phyloP scores from a whole-genome alignment of 805 yeast species.

The Pichia ethanolica region DNA sequence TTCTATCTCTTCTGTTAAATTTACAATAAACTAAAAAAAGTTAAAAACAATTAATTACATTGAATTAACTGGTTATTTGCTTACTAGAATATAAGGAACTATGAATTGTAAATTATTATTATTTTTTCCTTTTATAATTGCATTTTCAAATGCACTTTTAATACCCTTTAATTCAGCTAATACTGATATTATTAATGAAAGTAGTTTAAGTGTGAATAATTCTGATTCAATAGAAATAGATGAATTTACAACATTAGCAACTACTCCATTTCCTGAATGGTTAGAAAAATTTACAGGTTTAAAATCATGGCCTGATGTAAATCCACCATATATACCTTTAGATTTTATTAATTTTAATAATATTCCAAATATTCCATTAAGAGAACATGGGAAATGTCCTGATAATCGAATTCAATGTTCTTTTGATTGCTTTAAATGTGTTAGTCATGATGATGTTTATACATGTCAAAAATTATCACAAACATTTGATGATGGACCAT shows the following conservation, averaged over 20 bases:
- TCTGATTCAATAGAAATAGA: neutral
- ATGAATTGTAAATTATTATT: no score
- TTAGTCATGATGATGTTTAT: conserved; percentile 64
- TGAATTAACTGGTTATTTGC: no score
- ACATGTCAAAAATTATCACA: conserved; percentile 74
- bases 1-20: no score
- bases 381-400: conserved; percentile 55
- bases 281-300: conserved; percentile 66
- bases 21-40: no score
- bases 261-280: conserved; percentile 63
- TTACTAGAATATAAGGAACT: no score
- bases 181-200: neutral
- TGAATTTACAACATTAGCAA: neutral
- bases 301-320: conserved; percentile 72
- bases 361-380: conserved; percentile 43
- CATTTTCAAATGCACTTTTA: no score
- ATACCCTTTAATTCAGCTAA: no score
- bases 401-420: conserved; percentile 54
- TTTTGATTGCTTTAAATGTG: conserved; percentile 80
- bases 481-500: conserved; percentile 94
- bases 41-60: no score
- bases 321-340: conserved; percentile 83
- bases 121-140: no score
- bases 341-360: conserved; percentile 54
- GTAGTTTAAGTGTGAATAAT: neutral